These are phyloP conservation scores for Asparagopsis taxiformis DNA, from an alignment of 31 red algal species.

Conservation along the genomic window DNA sequence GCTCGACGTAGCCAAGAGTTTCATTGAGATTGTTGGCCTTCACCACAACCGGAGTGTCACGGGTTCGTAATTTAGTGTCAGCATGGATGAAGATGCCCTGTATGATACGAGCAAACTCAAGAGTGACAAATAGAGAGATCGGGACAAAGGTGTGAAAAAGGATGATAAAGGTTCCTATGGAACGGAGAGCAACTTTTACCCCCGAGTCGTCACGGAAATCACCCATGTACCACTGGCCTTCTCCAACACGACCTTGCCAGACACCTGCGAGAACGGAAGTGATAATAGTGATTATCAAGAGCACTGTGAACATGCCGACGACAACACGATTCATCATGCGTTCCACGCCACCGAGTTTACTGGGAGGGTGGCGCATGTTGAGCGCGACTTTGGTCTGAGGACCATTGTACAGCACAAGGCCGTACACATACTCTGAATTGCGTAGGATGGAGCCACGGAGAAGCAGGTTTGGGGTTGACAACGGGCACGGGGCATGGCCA, in stretches of 20 bases:
- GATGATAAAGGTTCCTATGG: constrained; percentile 87
- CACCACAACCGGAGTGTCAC: constrained; percentile 13
- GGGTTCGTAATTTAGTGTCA: constrained; percentile 72
- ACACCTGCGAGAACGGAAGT: constrained; percentile 56
- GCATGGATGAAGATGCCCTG: constrained; percentile 80
- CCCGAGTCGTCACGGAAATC: constrained; percentile 33
- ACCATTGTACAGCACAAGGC: constrained; percentile 73
- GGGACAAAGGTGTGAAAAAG: constrained; percentile 90
- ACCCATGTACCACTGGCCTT: constrained; percentile 93
- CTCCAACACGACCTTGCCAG: constrained; percentile 52
- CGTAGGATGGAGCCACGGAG: constrained; percentile 77
- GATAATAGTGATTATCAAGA: constrained; percentile 61
- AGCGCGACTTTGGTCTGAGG: constrained; percentile 78
- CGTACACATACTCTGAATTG: constrained; percentile 83
- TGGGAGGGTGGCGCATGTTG: constrained; percentile 84
- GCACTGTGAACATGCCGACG: constrained; percentile 67
- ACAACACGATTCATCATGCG: constrained; percentile 88
- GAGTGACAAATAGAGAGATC: constrained; percentile 90
- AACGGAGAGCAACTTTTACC: constrained; percentile 19
- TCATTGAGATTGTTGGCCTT: constrained; percentile 88
- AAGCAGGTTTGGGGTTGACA: constrained; percentile 59
- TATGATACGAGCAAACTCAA: constrained; percentile 88
- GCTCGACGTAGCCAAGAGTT: constrained; percentile 82
- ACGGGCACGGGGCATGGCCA: background rate
- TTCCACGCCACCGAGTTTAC: constrained; percentile 85